Evolutionary conservation across 208 protist genomes (phyloP), one percentile per base, ranked within the genome.

Genomic region (Trypanosoma mega): DNA sequence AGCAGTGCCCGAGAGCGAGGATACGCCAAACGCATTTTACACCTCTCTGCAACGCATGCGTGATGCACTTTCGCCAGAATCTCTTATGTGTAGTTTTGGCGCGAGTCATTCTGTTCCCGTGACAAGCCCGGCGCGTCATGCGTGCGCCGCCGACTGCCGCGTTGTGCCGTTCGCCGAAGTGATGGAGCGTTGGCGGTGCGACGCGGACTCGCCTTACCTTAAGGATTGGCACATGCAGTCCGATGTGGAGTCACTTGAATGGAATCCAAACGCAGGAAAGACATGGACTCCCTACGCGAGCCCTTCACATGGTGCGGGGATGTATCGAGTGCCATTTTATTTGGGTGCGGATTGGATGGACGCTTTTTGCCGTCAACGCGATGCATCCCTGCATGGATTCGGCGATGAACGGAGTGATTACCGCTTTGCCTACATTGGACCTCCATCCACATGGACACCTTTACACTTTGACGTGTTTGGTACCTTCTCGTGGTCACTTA

Each of bases 381-480:
- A 53, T 20, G 14, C 21, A 46, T 24, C 29, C 1, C 34, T 63
- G 14, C 33, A 20, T 23, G 70, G 72, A 18, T 93, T 95, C 48
- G 89, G 89, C 11, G 68, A 81, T 41, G 72, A 68, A 27, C 30
- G 46, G 36, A 78, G 77, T 53, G 86, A 93, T 51, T 93, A 93
- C 57, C 83, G 90, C 20, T 93, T 96, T 53, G 80, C 74, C 29
- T 96, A 93, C 74, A 85, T 96, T 49, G 86, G 86, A 11, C 54
- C 76, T 1, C 63, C 74, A 4, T 53, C 61, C 30, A 87, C 72
- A 43, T 88, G 79, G 79, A 96, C 86, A 20, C 72, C 67, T 31
- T 64, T 96, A 39, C 90, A 96, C 60, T 80, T 76, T 68, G 90
- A 96, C 57, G 90, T 96, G 11, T 93, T 92, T 51, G 86, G 86